Percentiles rank a stretch among this genome's conserved stretches.
Conservation (phyloP, 345 rosid species). For the Geranium brycei region DNA sequence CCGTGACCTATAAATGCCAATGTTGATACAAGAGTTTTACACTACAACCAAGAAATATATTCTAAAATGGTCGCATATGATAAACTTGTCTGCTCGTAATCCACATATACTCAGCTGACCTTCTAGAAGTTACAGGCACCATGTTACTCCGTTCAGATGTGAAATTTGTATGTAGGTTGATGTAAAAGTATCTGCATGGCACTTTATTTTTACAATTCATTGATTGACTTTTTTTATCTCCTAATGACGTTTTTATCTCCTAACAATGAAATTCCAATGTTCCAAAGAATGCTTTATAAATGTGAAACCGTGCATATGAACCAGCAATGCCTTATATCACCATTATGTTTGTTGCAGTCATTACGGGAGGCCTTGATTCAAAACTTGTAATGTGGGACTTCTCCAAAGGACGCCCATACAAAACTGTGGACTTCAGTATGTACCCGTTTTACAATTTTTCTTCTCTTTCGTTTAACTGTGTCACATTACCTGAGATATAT, state of each 20-base stretch:
- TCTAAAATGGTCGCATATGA: neutral
- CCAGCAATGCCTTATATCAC: neutral
- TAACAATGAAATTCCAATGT: no score
- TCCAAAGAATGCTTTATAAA: no score
- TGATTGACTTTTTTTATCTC: no score
- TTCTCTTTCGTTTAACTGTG: neutral
- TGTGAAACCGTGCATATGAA: no score
- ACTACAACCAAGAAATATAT: neutral
- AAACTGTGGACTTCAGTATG: slow-evolving; percentile 65
- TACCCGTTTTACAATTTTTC: neutral
- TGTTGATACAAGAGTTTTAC: neutral
- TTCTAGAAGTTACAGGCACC: no score
- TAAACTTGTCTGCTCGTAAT: neutral
- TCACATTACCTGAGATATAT: neutral
- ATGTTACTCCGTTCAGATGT: no score
- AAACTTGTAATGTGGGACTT: slow-evolving; percentile 92
- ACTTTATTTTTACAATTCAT: no score
- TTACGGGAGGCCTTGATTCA: slow-evolving; percentile 86
- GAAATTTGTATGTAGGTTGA: no score
- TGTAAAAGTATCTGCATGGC: no score
- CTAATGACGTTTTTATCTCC: no score
- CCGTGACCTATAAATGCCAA: neutral
- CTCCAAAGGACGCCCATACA: slow-evolving; percentile 60
- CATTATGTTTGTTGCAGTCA: slow-evolving; percentile 24
- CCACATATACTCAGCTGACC: neutral